These are phyloP conservation scores for Tylopilus rubrobrunneus DNA, from an alignment of 768 basidiomycete species.

Conservation along the genomic window DNA sequence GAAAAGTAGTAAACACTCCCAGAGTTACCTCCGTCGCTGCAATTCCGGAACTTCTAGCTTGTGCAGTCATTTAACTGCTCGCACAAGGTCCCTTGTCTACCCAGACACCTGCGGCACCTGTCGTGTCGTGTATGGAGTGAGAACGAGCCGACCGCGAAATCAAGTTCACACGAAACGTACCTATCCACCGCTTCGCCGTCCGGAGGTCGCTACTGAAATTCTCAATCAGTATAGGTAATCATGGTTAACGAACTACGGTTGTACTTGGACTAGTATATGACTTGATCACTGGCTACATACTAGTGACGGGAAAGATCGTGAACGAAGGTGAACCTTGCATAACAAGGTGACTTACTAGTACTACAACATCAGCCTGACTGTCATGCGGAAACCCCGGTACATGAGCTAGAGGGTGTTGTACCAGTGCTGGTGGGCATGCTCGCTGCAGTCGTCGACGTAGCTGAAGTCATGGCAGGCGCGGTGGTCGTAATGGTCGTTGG, in stretches of 20 bases:
- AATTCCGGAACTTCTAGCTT: neutral
- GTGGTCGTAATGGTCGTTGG: neutral
- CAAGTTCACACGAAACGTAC: slow-evolving; percentile 15
- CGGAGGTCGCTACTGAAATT: slow-evolving; percentile 43
- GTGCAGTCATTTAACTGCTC: slow-evolving; percentile 4
- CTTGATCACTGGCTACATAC: slow-evolving; percentile 45
- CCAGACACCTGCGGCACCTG: slow-evolving; percentile 20
- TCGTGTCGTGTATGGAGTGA: neutral
- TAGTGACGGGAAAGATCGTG: slow-evolving; percentile 8
- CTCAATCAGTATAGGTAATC: neutral
- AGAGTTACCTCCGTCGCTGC: slow-evolving; percentile 1
- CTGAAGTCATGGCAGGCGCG: slow-evolving; percentile 6
- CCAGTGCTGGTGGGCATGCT: slow-evolving; percentile 4
- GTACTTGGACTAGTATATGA: slow-evolving; percentile 42
- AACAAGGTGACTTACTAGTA: slow-evolving; percentile 26
- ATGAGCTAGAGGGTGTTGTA: slow-evolving; percentile 30
- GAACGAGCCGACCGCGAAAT: neutral
- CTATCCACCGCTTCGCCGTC: slow-evolving; percentile 49
- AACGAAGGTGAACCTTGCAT: neutral
- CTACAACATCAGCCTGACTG: slow-evolving; percentile 32
- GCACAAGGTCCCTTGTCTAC: slow-evolving; percentile 11
- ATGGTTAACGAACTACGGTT: neutral
- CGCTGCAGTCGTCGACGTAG: slow-evolving; percentile 7
- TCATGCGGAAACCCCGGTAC: slow-evolving; percentile 46
- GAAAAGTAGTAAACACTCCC: neutral